These are phyloP conservation scores for Mortierella sp. DNA, from an alignment of 371 early-diverging fungal genomes.

Conservation along the genomic window DNA sequence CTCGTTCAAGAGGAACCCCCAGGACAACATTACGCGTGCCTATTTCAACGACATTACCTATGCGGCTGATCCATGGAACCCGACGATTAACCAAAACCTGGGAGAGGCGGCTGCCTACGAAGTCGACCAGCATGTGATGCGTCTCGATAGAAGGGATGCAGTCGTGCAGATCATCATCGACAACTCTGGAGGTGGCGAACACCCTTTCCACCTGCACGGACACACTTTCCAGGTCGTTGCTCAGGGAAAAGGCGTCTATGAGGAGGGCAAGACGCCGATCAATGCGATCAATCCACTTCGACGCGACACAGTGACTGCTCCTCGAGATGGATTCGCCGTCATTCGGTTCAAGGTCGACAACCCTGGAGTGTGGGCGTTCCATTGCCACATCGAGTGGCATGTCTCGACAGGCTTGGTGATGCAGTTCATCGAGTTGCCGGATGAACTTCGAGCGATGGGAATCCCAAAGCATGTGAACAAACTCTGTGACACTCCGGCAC, in stretches of 20 bases:
- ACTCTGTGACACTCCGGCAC: conserved; percentile 43
- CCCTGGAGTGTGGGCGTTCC: conserved; percentile 66
- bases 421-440: conserved; percentile 53
- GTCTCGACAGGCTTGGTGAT: conserved; percentile 51
- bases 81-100: conserved; percentile 49
- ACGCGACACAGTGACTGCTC: conserved; percentile 69
- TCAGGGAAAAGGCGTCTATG: conserved; percentile 52
- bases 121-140: conserved; percentile 42
- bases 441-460: conserved; percentile 52
- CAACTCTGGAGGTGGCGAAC: conserved; percentile 48
- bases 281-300: conserved; percentile 69
- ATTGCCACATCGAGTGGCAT: conserved; percentile 61
- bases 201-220: conserved; percentile 63
- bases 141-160: conserved; percentile 26
- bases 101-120: conserved; percentile 10
- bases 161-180: conserved; percentile 49
- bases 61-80: conserved; percentile 37
- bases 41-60: conserved; percentile 52
- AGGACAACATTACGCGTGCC: conserved; percentile 36
- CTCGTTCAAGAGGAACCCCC: conserved; percentile 42
- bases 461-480: conserved; percentile 35
- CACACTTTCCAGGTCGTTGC: conserved; percentile 61
- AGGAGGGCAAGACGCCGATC: conserved; percentile 60
- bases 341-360: conserved; percentile 71
- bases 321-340: conserved; percentile 61